Base-by-base conservation (phyloP, 1,284 basidiomycete species). In the Cutaneotrichosporon cutaneum region DNA sequence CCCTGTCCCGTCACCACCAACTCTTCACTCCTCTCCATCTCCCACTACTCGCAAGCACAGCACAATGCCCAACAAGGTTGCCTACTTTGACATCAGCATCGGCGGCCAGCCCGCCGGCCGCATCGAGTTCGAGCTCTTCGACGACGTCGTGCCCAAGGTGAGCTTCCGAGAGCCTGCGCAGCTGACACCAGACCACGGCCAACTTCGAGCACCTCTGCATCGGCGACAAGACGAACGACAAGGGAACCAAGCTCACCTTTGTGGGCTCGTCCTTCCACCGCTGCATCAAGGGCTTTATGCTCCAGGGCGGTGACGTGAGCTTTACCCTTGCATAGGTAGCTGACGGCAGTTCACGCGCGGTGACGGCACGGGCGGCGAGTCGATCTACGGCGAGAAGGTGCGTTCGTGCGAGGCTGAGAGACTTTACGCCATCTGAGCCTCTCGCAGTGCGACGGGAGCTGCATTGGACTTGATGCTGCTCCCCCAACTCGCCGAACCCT, bases 171-270 rank as follows among this genome's bases (percentile, higher is more conserved):
- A n/a, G 16, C 6, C 39, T 8, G 26, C 11, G 9, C 4, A 3
- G 42, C 61, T 63, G 56, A 63, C 55, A 22, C n/a, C 58, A 74
- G 72, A 96, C 94, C 0, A 83, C 90, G 0, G 84, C 82, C 62
- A 97, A 99, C 82, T 98, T 97, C 82, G 88, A 94, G 59, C 90
- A 93, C 72, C 86, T 97, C 26, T 90, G 89, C 68, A 90, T 90
- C 0, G 89, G 90, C 24, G 81, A 88, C 77, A 79, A 89, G 70
- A 76, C 79, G 26, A 79, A 75, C 47, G 66, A 67, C 27, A 86
- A 86, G 35, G 78, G 77, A 35, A 67, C 67, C 32, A 73, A 73
- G 65, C 71, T 80, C 21, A 70, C 74, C 0, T 81, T 77, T 74
- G 66, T 77, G 59, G 85, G 86, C 9, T 88, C 86, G 6, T 63